phyloP scores from a whole-genome alignment of 108 stramenopile genomes.

The Stephanodiscus triporus region DNA sequence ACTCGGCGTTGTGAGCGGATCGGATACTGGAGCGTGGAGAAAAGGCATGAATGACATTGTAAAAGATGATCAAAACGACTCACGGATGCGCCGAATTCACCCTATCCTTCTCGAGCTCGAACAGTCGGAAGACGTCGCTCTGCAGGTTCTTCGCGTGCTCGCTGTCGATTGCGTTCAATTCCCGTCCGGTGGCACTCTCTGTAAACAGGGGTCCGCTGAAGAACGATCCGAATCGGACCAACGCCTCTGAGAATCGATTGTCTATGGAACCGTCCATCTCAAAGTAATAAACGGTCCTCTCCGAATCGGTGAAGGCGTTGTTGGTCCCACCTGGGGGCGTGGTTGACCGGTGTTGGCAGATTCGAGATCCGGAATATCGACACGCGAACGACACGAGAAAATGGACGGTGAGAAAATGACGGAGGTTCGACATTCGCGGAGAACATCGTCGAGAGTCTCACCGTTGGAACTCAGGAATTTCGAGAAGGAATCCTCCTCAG shows the following conservation, averaged over 20 bases:
- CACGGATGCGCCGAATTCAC: constrained; percentile 86
- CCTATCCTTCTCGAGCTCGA: constrained; percentile 86
- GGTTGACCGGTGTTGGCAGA: too few relatives aligned
- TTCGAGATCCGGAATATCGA: too few relatives aligned
- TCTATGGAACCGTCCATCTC: constrained; percentile 73
- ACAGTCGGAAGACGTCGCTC: constrained; percentile 83
- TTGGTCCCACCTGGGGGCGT: constrained; percentile 53
- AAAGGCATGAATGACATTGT: too few relatives aligned
- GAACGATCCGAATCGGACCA: constrained; percentile 90
- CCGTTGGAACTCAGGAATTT: constrained; percentile 78
- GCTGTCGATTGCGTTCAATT: constrained; percentile 94
- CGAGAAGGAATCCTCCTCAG: constrained; percentile 80
- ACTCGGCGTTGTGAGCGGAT: too few relatives aligned
- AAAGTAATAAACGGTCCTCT: constrained; percentile 95
- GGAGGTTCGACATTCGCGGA: not conserved
- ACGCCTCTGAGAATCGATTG: constrained; percentile 70
- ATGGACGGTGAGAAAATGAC: not conserved
- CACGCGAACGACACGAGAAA: too few relatives aligned
- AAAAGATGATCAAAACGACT: constrained; percentile 4
- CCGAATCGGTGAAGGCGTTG: constrained; percentile 91
- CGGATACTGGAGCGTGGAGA: not conserved
- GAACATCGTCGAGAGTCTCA: not conserved
- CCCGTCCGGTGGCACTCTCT: constrained; percentile 77
- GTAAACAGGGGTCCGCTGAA: constrained; percentile 92
- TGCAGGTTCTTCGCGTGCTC: constrained; percentile 96